Conservation (phyloP, 176 grass and related monocot species). For the Avena insularis region DNA sequence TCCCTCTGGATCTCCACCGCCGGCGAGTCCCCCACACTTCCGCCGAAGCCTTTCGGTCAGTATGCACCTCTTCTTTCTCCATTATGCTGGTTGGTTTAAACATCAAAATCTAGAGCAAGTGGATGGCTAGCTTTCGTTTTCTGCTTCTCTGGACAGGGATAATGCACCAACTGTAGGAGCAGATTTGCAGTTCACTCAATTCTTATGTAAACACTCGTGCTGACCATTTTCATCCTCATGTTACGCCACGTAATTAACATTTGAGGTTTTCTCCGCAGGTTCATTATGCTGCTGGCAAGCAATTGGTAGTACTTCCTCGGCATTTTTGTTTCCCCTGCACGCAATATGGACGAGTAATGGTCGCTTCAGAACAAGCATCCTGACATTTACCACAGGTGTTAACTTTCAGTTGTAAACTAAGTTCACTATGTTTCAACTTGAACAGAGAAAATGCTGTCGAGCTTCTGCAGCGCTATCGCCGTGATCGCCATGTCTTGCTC, state of each 20-base stretch:
- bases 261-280: background rate
- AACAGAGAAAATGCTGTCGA: slow-evolving; percentile 80
- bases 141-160: background rate
- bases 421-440: slow-evolving; percentile 9
- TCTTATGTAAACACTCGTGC: background rate
- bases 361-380: slow-evolving; percentile 10
- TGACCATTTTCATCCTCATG: background rate
- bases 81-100: background rate
- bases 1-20: background rate
- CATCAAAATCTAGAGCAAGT: background rate
- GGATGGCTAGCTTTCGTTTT: background rate
- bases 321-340: background rate
- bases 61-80: background rate
- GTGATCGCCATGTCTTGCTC: slow-evolving; percentile 85
- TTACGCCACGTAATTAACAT: background rate
- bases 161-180: background rate
- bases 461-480: slow-evolving; percentile 86
- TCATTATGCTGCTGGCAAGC: slow-evolving; percentile 3
- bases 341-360: slow-evolving; percentile 58
- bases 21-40: background rate
- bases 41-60: background rate
- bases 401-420: slow-evolving; percentile 20
- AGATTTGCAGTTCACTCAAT: slow-evolving; percentile 1
- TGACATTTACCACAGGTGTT: background rate
- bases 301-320: slow-evolving; percentile 6